These are phyloP conservation scores for Tetrahymena borealis DNA, from an alignment of 73 alveolate species.

Conservation along the genomic window DNA sequence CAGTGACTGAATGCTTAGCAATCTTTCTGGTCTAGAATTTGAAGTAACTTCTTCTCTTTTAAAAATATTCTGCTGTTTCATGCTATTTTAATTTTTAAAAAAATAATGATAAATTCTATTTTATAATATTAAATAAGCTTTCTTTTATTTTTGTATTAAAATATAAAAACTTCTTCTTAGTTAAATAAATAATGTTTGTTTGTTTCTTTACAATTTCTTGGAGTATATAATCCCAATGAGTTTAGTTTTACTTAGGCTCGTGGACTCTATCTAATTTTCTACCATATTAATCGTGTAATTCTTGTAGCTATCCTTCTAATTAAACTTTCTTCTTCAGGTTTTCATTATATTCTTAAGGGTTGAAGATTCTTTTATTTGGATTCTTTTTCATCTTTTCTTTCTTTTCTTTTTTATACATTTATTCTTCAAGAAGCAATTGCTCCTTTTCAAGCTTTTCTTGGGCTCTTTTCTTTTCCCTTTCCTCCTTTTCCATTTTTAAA, in stretches of 20 bases:
- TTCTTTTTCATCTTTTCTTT: not conserved
- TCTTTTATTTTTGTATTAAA: too few species aligned
- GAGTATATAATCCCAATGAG: constrained; percentile 29
- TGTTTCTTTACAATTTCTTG: constrained; percentile 18
- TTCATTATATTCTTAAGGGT: not conserved
- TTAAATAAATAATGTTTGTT: not conserved
- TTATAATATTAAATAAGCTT: too few species aligned
- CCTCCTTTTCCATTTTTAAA: not conserved
- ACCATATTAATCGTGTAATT: constrained; percentile 18
- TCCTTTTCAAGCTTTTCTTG: not conserved
- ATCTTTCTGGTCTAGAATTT: constrained; percentile 25
- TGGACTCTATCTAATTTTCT: constrained; percentile 14
- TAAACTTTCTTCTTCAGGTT: not conserved
- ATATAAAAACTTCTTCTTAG: too few species aligned
- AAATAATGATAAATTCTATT: not conserved
- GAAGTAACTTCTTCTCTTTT: constrained; percentile 15
- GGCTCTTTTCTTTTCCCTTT: not conserved
- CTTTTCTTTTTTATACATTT: not conserved
- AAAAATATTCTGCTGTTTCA: constrained; percentile 29
- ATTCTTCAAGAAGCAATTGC: not conserved
- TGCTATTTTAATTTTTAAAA: not conserved
- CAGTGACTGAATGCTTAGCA: constrained; percentile 28
- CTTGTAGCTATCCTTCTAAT: constrained; percentile 24
- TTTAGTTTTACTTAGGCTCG: constrained; percentile 20
- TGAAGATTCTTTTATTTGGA: not conserved